Percentiles rank a stretch among this genome's conserved stretches.
phyloP scores from a whole-genome alignment of 148 eudicot genomes.

The Silene uniflora region DNA sequence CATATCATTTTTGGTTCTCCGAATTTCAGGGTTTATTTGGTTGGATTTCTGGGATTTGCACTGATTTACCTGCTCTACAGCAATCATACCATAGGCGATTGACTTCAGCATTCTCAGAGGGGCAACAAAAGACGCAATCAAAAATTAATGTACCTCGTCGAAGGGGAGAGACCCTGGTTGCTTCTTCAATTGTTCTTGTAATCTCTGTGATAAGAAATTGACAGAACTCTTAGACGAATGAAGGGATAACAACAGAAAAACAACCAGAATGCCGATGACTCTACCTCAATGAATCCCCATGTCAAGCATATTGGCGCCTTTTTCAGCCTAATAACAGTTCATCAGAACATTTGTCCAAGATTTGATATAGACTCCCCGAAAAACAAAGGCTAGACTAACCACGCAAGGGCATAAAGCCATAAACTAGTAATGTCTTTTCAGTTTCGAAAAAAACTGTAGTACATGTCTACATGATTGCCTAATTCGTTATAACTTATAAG shows the following conservation, averaged over 20 bases:
- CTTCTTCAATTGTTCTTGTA: slow-evolving; percentile 64
- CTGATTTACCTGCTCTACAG: not conserved
- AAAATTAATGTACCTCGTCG: slow-evolving; percentile 59
- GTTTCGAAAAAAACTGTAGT: too few relatives aligned
- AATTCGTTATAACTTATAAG: too few relatives aligned
- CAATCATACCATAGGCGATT: not conserved
- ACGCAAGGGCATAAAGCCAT: too few relatives aligned
- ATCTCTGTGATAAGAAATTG: slow-evolving; percentile 39
- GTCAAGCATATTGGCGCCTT: not conserved
- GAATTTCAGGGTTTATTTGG: not conserved
- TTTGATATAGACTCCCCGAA: too few relatives aligned
- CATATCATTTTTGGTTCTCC: not conserved
- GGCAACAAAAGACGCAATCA: not conserved
- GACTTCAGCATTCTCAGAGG: not conserved
- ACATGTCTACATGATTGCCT: too few relatives aligned
- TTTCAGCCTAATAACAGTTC: not conserved
- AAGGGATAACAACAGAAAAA: not conserved
- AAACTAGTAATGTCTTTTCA: too few relatives aligned
- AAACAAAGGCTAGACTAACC: too few relatives aligned
- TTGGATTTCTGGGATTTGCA: not conserved
- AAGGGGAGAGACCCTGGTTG: slow-evolving; percentile 82
- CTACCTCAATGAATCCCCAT: not conserved
- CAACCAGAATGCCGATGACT: not conserved
- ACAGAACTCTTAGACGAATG: not conserved
- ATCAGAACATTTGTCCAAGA: not conserved